These are phyloP conservation scores for Rhodamnia rubescens DNA, from an alignment of 345 rosid genomes.

Conservation along the genomic window DNA sequence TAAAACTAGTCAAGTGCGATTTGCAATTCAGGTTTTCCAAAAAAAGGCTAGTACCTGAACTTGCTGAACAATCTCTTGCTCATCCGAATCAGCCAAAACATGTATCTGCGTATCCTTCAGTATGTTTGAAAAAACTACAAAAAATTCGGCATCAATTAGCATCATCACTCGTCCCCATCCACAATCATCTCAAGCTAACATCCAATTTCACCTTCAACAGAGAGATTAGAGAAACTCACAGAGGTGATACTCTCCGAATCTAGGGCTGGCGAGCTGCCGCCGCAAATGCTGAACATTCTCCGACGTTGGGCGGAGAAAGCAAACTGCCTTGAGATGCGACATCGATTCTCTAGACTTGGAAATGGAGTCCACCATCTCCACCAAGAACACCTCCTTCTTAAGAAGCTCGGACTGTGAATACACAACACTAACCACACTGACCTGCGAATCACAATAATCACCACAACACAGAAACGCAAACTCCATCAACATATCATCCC, in stretches of 20 bases:
- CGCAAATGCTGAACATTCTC: constrained; percentile 84
- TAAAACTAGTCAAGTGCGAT: background rate
- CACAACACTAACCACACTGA: constrained; percentile 79
- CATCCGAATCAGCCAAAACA: constrained; percentile 94
- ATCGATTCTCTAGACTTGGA: constrained; percentile 71
- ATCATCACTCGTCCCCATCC: background rate
- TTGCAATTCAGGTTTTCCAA: background rate
- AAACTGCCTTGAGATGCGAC: constrained; percentile 94
- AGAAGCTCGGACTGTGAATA: constrained; percentile 95
- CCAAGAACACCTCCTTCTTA: constrained; percentile 88
- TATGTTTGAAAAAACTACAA: constrained; percentile 88
- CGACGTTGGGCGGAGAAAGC: constrained; percentile 74
- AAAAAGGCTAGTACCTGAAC: constrained; percentile 52
- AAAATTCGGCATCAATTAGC: background rate
- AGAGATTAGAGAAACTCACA: constrained; percentile 31
- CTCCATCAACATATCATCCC: background rate
- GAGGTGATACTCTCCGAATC: constrained; percentile 88
- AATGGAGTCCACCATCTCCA: constrained; percentile 84
- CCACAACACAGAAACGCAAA: background rate
- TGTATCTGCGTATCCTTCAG: constrained; percentile 98
- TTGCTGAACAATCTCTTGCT: constrained; percentile 91
- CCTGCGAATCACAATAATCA: constrained; percentile 28
- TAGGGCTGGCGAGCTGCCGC: constrained; percentile 66
- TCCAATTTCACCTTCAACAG: background rate
- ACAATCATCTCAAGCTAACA: background rate